Base-by-base conservation (phyloP, 73 alveolate species). In the Symbiodinium natans region DNA sequence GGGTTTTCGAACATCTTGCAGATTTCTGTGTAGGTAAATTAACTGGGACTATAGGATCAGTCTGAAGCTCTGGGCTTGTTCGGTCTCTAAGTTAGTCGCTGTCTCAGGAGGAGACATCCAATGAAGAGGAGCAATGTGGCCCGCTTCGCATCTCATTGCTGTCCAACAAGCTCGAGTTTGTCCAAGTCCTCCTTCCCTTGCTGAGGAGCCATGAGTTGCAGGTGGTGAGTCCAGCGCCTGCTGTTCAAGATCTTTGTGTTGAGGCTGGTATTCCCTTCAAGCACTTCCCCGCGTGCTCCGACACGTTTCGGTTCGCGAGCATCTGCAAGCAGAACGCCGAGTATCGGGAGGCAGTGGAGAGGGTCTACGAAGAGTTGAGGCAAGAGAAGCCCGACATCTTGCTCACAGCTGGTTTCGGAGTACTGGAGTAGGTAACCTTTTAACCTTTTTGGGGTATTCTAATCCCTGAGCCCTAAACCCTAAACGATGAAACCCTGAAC, bases 301-400 rank as follows among this genome's bases (percentile, higher is more conserved):
- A 59, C 77, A 27, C 34, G 27, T 59, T 17, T 17, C 77, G 77
- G 77, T 59, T 59, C 34, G 77, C 77, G 5, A 59, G 36, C 77
- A 59, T 59, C 77, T 59, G 77, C 77, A 59, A 59, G 31, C 77
- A 59, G 77, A 27, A 59, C 77, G 77, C 77, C n/a, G 77, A 23
- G n/a, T 59, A 59, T 27, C 77, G 77, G 77, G 36, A 59, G 77
- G 77, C 77, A 17, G 77, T 59, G 77, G 77, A 59, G 77, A 59
- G 34, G 77, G 77, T 27, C 77, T 59, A 59, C 77, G 34, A 27
- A 1, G 77, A 59, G 31, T 27, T 59, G n/a, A 27, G 34, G 34
- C n/a, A 23, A 27, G 36, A 59, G 38, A 59, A 59, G 34, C 77
- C 77, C n/a, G 77, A 59, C 77, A 59, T 59, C 34, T 59, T 59